phyloP scores from a whole-genome alignment of 495 filamentous ascomycete species.

The Xylaria acuta region DNA sequence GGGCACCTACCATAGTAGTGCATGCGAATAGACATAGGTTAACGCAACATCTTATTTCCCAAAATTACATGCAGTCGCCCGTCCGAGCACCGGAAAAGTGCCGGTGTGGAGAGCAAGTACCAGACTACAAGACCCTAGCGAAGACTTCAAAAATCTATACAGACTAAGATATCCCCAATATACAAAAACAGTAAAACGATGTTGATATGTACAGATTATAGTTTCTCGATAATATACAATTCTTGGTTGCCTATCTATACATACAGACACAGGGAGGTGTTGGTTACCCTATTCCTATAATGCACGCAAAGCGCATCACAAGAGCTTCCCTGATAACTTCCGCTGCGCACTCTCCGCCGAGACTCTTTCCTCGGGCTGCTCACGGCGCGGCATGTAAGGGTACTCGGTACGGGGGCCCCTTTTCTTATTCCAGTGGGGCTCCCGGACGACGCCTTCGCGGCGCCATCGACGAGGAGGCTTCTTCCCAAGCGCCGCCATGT shows the following conservation, averaged over 20 bases:
- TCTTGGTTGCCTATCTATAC: neutral
- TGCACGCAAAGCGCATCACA: slow-evolving; percentile 2
- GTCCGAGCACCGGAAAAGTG: neutral
- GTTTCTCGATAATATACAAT: neutral
- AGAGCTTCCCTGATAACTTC: slow-evolving; percentile 15
- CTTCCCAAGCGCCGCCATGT: slow-evolving; percentile 70
- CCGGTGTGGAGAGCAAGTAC: neutral
- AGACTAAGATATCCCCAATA: neutral
- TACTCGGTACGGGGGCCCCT: slow-evolving; percentile 34
- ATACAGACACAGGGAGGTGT: neutral
- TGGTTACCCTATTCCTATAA: neutral
- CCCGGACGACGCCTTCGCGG: slow-evolving; percentile 65
- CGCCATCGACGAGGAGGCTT: slow-evolving; percentile 74
- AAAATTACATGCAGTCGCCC: neutral
- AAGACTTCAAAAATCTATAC: neutral
- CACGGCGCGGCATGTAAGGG: slow-evolving; percentile 18
- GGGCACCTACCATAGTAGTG: too few species aligned
- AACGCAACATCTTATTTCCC: neutral
- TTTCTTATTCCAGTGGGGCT: slow-evolving; percentile 44
- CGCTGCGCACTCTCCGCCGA: slow-evolving; percentile 19
- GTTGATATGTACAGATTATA: neutral
- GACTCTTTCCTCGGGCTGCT: neutral
- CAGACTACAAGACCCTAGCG: neutral
- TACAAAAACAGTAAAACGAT: neutral
- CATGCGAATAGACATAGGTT: slow-evolving; percentile 5